These are phyloP conservation scores for Leptographium radiaticola DNA, from an alignment of 2,329 filamentous ascomycete species.

Conservation along the genomic window DNA sequence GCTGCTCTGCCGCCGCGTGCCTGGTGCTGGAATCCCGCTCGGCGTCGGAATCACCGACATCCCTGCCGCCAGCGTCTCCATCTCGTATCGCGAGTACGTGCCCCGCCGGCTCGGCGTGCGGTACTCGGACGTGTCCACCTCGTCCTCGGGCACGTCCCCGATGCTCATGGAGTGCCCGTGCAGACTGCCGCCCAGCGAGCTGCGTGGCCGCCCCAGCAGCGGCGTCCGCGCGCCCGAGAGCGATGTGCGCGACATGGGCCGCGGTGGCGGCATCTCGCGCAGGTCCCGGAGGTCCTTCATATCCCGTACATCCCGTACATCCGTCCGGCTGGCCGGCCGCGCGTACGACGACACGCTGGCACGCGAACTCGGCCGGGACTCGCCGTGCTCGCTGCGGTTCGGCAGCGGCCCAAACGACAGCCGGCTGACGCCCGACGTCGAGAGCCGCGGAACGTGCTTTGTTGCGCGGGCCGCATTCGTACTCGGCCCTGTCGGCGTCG, in stretches of 20 bases:
- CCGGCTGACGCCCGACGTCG: conserved; percentile 48
- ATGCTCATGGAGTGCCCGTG: conserved; percentile 46
- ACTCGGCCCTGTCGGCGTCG: conserved; percentile 24
- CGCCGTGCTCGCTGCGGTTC: conserved; percentile 31
- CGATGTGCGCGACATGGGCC: conserved; percentile 54
- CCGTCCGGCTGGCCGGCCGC: conserved; percentile 39
- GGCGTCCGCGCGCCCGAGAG: conserved; percentile 49
- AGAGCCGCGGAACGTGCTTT: conserved; percentile 43
- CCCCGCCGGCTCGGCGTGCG: conserved; percentile 43
- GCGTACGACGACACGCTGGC: conserved; percentile 47
- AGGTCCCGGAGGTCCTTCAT: conserved; percentile 1
- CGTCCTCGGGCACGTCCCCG: conserved; percentile 36
- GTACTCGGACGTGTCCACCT: conserved; percentile 26
- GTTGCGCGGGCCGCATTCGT: neutral
- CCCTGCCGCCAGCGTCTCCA: conserved; percentile 17
- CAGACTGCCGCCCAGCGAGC: conserved; percentile 53
- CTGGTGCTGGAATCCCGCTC: conserved; percentile 34
- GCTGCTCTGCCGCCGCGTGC: conserved; percentile 20
- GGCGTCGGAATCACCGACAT: conserved; percentile 17
- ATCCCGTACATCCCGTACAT: conserved; percentile 13
- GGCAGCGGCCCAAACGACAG: conserved; percentile 51
- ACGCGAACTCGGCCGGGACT: conserved; percentile 59
- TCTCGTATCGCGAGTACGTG: conserved; percentile 36
- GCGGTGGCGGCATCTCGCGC: conserved; percentile 34
- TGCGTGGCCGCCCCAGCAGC: conserved; percentile 50